Conservation (phyloP, 805 yeast species). For the Saccharomyces eubayanus region DNA sequence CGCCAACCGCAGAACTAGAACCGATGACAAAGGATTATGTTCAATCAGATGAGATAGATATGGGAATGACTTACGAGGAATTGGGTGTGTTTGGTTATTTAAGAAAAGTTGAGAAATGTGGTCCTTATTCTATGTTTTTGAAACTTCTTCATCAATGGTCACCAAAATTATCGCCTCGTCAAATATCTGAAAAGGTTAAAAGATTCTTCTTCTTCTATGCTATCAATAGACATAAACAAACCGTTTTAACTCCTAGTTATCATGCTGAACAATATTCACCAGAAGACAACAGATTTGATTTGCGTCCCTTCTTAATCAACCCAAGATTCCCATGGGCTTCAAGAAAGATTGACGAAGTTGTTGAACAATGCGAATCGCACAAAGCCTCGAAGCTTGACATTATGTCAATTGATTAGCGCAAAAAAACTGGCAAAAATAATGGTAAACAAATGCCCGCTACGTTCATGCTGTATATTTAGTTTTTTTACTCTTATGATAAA, state of each 20-base stretch:
- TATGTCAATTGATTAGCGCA: constrained; percentile 25
- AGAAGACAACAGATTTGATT: constrained; percentile 92
- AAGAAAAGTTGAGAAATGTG: constrained; percentile 88
- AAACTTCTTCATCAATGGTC: constrained; percentile 90
- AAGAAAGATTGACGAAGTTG: constrained; percentile 75
- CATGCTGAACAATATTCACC: constrained; percentile 98
- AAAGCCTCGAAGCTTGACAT: constrained; percentile 16
- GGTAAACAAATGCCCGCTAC: background rate
- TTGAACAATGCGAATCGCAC: constrained; percentile 45
- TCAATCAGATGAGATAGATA: constrained; percentile 93
- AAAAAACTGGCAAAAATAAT: background rate
- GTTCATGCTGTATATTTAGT: background rate
- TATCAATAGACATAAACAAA: constrained; percentile 92
- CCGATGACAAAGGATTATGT: constrained; percentile 89
- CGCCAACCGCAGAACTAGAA: constrained; percentile 96
- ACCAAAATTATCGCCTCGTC: constrained; percentile 68
- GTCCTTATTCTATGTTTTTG: constrained; percentile 91
- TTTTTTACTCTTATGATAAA: background rate
- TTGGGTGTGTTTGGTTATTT: constrained; percentile 82
- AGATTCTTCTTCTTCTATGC: constrained; percentile 90
- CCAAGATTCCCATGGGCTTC: constrained; percentile 88
- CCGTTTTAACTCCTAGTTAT: constrained; percentile 93
- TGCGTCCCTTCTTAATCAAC: constrained; percentile 89
- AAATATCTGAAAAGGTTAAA: constrained; percentile 88
- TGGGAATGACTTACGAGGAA: constrained; percentile 98